Base-by-base conservation (phyloP, 2,329 filamentous ascomycete species). In the Penicillium brevicompactum region DNA sequence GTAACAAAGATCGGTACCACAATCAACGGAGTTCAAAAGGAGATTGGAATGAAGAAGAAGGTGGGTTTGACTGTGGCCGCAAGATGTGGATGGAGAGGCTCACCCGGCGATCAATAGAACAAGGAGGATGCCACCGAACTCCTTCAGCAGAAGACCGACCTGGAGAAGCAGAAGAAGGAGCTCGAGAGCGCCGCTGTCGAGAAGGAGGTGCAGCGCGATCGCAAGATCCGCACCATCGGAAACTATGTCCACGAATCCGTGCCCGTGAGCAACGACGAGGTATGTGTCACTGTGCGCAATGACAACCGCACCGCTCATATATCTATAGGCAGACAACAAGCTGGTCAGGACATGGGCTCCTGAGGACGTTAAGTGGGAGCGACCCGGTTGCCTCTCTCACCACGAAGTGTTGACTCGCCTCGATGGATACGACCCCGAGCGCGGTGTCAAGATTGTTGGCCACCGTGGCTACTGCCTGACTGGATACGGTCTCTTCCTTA, bases 401-500 rank as follows among this genome's bases (percentile, higher is more conserved):
- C 94, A 99, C 75, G 93, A 97, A 73, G 92, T 99, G 51, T 85
- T 97, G 57, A 86, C 88, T 55, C 85, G 91, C 65, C 79, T 97
- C 60, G 91, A 94, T 66, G 92, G 93, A 51, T 97, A 96, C 71
- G 94, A 97, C 72, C 89, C 91, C 1, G 91, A 96, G 70, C 88
- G 94, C 62, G 92, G 92, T 63, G 90, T 92, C 61, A 97, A 97
- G 81, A 85, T 97, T 60, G 92, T 96, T 43, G 93, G 94, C 49
- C 93, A 97, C 76, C 84, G 93, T 66, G 93, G 93, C 38, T 97
- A 97, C 79, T 97, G 93, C 77, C 78, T 97, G 68, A 91, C 87
- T 55, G 88, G 88, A 58, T 96, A 92, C 80, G 94, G 93, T 57
- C 86, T 97, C 38, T 92, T 93, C 74, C 81, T 96, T 61, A 96